These are phyloP conservation scores for Puccinia horiana DNA, from an alignment of 1,284 basidiomycete species.

Conservation along the genomic window DNA sequence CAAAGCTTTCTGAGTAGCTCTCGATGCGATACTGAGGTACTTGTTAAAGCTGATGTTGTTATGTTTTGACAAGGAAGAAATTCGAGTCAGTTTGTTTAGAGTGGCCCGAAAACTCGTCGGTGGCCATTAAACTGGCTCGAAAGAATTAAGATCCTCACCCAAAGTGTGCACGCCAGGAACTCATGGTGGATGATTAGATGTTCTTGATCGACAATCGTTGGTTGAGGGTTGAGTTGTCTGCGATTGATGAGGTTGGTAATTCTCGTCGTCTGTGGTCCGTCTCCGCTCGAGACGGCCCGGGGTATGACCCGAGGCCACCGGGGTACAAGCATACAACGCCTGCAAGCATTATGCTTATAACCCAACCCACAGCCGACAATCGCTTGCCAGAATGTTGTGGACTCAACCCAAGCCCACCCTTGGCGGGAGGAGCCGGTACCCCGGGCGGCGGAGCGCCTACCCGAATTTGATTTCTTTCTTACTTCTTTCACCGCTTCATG, in stretches of 20 bases:
- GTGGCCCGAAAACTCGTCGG: no score
- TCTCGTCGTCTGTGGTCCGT: not conserved
- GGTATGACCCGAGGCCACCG: not conserved
- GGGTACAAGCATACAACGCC: not conserved
- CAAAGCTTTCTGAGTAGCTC: slow-evolving; percentile 43
- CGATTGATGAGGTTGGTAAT: not conserved
- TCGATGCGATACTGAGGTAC: slow-evolving; percentile 28
- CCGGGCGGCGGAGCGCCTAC: no score
- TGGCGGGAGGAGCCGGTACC: no score
- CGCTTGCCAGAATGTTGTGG: no score
- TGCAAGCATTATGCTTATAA: not conserved
- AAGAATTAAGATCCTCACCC: not conserved
- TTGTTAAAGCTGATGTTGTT: slow-evolving; percentile 29
- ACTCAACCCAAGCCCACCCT: no score
- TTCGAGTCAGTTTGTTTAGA: not conserved
- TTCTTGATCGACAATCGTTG: slow-evolving; percentile 5
- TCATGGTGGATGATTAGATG: slow-evolving; percentile 2
- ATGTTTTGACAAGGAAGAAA: not conserved
- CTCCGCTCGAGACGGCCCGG: not conserved
- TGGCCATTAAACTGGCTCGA: no score
- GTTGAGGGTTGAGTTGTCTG: not conserved
- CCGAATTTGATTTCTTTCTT: no score
- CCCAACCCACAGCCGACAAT: no score
- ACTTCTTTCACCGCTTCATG: no score
- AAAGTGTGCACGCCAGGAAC: slow-evolving; percentile 40